Evolutionary conservation across 2,329 filamentous ascomycete genomes (phyloP).

Genomic region (Plenodomus biglobosus): DNA sequence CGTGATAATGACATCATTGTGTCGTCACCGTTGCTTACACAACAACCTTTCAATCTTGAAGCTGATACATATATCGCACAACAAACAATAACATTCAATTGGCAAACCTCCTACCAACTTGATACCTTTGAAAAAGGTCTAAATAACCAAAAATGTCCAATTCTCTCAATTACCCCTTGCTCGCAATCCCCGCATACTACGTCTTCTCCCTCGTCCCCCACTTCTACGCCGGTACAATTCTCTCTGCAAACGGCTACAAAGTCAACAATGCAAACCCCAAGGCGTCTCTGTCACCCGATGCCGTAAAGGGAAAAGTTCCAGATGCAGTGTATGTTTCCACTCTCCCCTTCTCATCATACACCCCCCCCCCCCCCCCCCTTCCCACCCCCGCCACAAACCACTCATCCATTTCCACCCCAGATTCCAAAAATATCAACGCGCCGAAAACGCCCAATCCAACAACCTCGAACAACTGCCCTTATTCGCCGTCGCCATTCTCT

Average conservation of each 20-base stretch:
- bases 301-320: conserved; percentile 30
- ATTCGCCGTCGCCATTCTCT: conserved; percentile 26
- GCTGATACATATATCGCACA: no score
- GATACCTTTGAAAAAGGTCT: no score
- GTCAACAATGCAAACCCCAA: conserved; percentile 32
- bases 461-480: conserved; percentile 29
- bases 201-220: conserved; percentile 27
- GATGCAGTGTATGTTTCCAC: conserved; percentile 16
- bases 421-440: conserved; percentile 31
- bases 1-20: no score
- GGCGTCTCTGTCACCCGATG: conserved; percentile 19
- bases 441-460: conserved; percentile 30
- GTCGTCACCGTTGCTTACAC: no score
- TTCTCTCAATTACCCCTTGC: conserved; percentile 27
- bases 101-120: no score
- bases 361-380: no score
- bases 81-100: no score
- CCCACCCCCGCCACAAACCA: no score
- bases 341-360: no score
- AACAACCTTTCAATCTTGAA: no score
- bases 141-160: conserved; percentile 13
- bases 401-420: neutral
- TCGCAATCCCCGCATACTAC: conserved; percentile 33
- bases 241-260: conserved; percentile 21
- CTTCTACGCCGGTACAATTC: conserved; percentile 18